These are phyloP conservation scores for Phycomyces nitens DNA, from an alignment of 192 early-diverging fungal genomes.

Conservation along the genomic window DNA sequence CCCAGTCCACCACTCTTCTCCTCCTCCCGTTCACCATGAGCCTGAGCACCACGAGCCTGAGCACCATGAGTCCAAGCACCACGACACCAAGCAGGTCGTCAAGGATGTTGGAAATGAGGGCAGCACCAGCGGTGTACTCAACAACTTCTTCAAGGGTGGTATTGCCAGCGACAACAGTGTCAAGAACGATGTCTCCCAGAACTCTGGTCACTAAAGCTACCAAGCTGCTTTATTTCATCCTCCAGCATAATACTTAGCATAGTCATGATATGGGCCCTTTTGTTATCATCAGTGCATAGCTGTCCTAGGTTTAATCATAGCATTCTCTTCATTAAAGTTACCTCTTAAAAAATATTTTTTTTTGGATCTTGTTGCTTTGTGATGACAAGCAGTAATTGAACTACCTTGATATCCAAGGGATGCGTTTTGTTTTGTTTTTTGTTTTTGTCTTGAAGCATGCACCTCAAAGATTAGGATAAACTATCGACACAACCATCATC, in stretches of 20 bases:
- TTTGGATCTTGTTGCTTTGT: background rate
- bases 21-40: background rate
- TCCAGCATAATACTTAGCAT: slow-evolving; percentile 1
- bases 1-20: background rate
- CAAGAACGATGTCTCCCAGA: background rate
- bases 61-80: background rate
- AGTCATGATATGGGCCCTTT: background rate
- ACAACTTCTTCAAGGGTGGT: slow-evolving; percentile 5
- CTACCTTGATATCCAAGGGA: too few relatives aligned
- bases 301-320: slow-evolving; percentile 1
- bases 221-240: background rate
- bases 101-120: background rate
- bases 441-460: too few relatives aligned
- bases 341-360: background rate
- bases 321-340: background rate
- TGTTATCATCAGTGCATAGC: background rate
- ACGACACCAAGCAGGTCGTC: background rate
- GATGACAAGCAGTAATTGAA: too few relatives aligned
- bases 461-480: too few relatives aligned
- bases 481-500: too few relatives aligned
- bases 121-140: background rate
- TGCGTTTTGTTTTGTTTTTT: too few relatives aligned
- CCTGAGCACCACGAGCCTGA: background rate
- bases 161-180: slow-evolving; percentile 1
- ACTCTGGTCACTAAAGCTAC: background rate